Base-by-base conservation (phyloP, 495 filamentous ascomycete genomes). In the Penicillium roqueforti region DNA sequence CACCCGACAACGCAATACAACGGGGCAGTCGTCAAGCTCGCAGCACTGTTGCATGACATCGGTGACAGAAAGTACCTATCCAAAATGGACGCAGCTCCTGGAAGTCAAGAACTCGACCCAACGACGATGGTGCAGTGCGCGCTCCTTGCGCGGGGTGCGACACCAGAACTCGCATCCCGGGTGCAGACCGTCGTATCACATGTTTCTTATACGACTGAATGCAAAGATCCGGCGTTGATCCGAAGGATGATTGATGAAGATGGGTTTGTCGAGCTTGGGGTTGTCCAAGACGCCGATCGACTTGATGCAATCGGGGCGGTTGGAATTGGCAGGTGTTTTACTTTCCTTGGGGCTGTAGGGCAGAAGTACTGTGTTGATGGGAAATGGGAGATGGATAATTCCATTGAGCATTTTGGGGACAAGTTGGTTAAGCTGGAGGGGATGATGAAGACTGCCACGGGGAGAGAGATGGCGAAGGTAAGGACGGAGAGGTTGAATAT, bases 281-380 rank as follows among this genome's bases (percentile, higher is more conserved):
- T 95, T 40, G 91, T 96, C 11, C 92, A 96, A 68, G 91, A 96
- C 69, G 92, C 91, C 2, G 92, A 96, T 72, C 77, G 91, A 8
- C 72, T 96, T 36, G 91, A 96, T 77, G 90, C 92, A 3, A 81
- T 96, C 58, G 92, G 92, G 2, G 89, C 88, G 0, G 77, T 96
- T 44, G 91, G 91, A 3, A 82, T 96, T 49, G 92, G 80, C 3
- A 68, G 92, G 37, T 78, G 81, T 40, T 95, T 96, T 68, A 86
- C 88, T 3, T 95, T 82, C 65, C 78, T 84, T 1, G 89, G 83
- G 0, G 86, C 83, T 7, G 83, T 80, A 71, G 67, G 69, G 19
- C 53, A 57, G 45, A 69, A 71, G 32, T 65, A 68, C 44, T 53
- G 57, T 14, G 57, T 55, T 14, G 60, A 60, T 25, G 63, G 56